Percentiles rank a stretch among this genome's conserved stretches.
Evolutionary conservation across 169 alveolate genomes (phyloP).

Genomic region (Plasmodium berghei): DNA sequence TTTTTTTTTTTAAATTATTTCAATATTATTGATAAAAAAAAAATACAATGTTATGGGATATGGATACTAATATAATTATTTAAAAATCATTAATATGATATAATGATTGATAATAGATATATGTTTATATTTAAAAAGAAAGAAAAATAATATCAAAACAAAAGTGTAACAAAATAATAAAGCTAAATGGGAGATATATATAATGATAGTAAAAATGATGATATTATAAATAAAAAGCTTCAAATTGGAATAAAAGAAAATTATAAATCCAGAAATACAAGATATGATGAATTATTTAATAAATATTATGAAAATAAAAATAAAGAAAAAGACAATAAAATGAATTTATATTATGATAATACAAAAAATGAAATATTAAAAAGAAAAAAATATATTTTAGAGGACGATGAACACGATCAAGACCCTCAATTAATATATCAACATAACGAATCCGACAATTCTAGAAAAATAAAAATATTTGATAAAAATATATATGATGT

Average conservation of each 20-base stretch:
- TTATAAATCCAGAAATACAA: not conserved
- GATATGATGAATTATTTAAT: conserved; percentile 1
- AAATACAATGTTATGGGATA: too few relatives aligned
- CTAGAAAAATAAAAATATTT: conserved; percentile 22
- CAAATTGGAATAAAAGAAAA: not conserved
- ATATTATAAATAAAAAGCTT: not conserved
- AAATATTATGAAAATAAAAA: conserved; percentile 10
- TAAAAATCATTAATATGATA: not conserved
- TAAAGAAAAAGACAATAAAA: not conserved
- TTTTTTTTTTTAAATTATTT: too few relatives aligned
- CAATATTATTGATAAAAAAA: too few relatives aligned
- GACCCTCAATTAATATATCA: conserved; percentile 1
- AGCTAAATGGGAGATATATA: not conserved
- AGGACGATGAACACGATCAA: not conserved
- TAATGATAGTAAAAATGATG: not conserved
- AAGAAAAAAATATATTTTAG: not conserved
- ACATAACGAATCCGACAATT: not conserved
- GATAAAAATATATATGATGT: conserved; percentile 28
- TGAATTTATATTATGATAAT: not conserved
- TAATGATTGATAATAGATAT: conserved; percentile 16
- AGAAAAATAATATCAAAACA: not conserved
- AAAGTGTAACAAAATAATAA: too few relatives aligned
- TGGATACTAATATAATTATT: too few relatives aligned
- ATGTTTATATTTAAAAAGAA: not conserved
- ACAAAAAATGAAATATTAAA: not conserved